Base-by-base conservation (phyloP, 2,329 filamentous ascomycete genomes). In the Trichophyton benhamiae region DNA sequence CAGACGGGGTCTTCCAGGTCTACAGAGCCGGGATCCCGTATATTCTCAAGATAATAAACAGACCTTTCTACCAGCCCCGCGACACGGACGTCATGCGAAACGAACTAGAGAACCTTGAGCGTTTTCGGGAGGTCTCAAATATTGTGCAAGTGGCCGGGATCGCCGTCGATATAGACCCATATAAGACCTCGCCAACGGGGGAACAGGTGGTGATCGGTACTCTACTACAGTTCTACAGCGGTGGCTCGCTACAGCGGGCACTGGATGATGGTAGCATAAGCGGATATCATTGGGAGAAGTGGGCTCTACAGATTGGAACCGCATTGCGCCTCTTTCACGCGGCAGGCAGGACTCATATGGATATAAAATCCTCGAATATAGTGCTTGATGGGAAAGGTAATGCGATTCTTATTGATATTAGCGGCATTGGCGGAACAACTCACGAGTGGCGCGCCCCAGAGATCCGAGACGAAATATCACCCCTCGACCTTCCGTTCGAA, bases 381-480 rank as follows among this genome's bases (percentile, higher is more conserved):
- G 62, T 67, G 59, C 27, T 67, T 2, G 65, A 68, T 58, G 55
- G 42, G 1, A 25, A 59, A 17, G 27, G 46, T 52, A 63, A 67
- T 62, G 65, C 66, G 8, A 44, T 67, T 9, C 64, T 68, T 15
- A 67, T 66, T 57, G 65, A 67, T 63, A 63, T 67, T 15, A 64
- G 66, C 30, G 65, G 65, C 3, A 63, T 60, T 53, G 65, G 64
- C 13, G 42, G 42, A 17, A 60, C 59, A 27, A 57, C 13, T n/a
- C 61, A 60, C 59, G 64, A 61, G 60, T 66, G 63, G 65, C 60
- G 61, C n/a, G 60, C 64, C 25, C 63, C 63, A 9, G 64, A 67
- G 57, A 67, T 67, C 52, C 46, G 60, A 48, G 22, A 44, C 20
- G 48, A 33, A 8, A 55, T 60, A 20, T 55, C 27, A 33, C 59